Evolutionary conservation across 2,329 filamentous ascomycete species (phyloP).

Genomic region (Ceratocystiopsis sp.): DNA sequence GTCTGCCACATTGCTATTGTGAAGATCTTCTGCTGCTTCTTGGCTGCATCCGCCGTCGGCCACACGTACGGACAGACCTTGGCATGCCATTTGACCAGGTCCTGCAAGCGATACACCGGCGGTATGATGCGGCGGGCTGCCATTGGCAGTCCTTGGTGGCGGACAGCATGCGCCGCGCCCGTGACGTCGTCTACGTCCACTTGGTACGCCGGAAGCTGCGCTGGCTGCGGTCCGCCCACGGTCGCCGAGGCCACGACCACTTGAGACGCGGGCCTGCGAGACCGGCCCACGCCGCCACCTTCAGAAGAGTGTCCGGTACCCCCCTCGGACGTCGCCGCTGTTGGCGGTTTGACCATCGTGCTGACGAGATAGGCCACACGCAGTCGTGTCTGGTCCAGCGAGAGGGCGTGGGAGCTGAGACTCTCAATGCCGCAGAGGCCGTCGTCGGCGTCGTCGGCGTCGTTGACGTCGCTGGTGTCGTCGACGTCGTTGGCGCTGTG

Average conservation of each 20-base stretch:
- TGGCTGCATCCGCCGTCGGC: slow-evolving; percentile 2
- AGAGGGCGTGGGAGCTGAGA: slow-evolving; percentile 10
- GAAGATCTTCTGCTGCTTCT: slow-evolving; percentile 11
- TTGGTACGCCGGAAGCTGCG: too few relatives aligned
- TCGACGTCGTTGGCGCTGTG: not conserved
- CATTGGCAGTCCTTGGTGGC: too few relatives aligned
- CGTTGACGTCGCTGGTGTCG: not conserved
- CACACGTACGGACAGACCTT: slow-evolving; percentile 4
- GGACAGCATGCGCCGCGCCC: too few relatives aligned
- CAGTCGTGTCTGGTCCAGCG: slow-evolving; percentile 14
- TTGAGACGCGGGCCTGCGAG: too few relatives aligned
- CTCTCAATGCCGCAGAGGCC: not conserved
- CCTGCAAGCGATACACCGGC: slow-evolving; percentile 1
- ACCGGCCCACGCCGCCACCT: too few relatives aligned
- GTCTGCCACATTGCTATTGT: slow-evolving; percentile 33
- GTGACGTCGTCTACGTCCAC: too few relatives aligned
- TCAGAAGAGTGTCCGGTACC: too few relatives aligned
- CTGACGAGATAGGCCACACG: slow-evolving; percentile 11
- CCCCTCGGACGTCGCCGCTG: not conserved
- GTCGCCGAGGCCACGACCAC: too few relatives aligned
- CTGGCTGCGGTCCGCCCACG: too few relatives aligned
- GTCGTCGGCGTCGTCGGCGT: not conserved
- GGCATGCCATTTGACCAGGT: not conserved
- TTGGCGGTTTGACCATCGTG: slow-evolving; percentile 8
- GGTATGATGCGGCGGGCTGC: too few relatives aligned